Base-by-base conservation (phyloP, 176 grass and related monocot genomes). In the Eremochloa ophiuroides region DNA sequence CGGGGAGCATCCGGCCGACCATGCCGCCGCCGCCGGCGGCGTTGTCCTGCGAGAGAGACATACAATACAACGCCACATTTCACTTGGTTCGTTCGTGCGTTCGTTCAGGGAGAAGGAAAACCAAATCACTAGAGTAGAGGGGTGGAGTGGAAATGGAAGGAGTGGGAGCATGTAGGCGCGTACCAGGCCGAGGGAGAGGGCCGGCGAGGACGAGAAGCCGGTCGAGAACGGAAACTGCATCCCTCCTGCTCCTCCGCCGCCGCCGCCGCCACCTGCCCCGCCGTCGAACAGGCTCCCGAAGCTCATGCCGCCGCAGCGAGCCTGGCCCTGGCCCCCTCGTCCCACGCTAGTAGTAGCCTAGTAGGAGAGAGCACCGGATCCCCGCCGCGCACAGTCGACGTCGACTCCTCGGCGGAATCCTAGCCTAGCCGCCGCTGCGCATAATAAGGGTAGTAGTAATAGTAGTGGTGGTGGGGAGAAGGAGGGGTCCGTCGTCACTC, bases 131-230 rank as follows among this genome's bases (percentile, higher is more conserved):
- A 34, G 53, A 20, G n/a, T n/a, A 51, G 18, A 0, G 38, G 8
- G 38, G 38, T 51, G 48, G 7, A 50, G 17, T 20, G 17, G 48
- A 20, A 50, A 48, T 51, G 48, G 2, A 3, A n/a, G 22, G 4
- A 55, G 15, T 46, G 1, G 43, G 5, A 4, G 46, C 22, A 25
- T 8, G 8, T 8, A 10, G 13, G 18, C 8, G 22, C 8, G 4
- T 87, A 98, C 95, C 86, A 95, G 82, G 6, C 86, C 90, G 44
- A 98, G 92, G 43, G 95, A 98, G 75, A 95, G 95, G 1, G 66
- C 95, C 27, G 92, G 88, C 29, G 92, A 93, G 47, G 94, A 94
- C 4, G 73, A 80, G 86, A 90, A 94, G 43, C 77, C 91, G 26
- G 43, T 75, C 25, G 77, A 58, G 73, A 80, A 87, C 1, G 89